Evolutionary conservation across 768 basidiomycete genomes (phyloP), one percentile per base, ranked within the genome.

Genomic region (Lepiota venenata): DNA sequence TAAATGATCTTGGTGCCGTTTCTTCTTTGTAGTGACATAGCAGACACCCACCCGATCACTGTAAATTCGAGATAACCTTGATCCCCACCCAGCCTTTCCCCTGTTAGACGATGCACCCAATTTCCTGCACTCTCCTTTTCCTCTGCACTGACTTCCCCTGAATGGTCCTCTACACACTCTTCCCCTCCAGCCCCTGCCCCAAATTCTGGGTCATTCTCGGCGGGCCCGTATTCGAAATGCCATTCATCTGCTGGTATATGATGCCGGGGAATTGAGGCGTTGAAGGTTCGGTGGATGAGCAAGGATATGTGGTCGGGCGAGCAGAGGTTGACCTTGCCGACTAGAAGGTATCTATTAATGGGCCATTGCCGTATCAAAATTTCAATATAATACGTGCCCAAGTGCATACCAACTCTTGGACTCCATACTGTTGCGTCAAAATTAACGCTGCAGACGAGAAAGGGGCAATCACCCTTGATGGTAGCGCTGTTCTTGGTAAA

Each of bases 231-330:
- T 68, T 95, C 90, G 63, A 96, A 98, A 53, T 83, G 79, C 86
- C 91, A 95, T 56, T 79, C 69, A 29, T 88, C 85, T 22, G 73
- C 75, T 2, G 91, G 91, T 59, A 98, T 93, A 66, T 97, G 93
- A 64, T 91, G 83, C 52, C 89, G 83, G 2, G 95, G 94, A 69
- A 98, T 94, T 16, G 95, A 95, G 15, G 91, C 88, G 68, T 98
- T 98, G 76, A 97, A 98, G 5, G 91, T 97, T 21, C 85, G 83
- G 61, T 94, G 91, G 2, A 94, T 77, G 32, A 98, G 88, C 14
- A 98, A 76, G 1, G 93, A 91, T 50, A 97, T 76, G 62, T 98
- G 95, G 64, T 95, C 93, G 1, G 93, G 93, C 2, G 94, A 96
- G 60, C 82, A 94, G 16, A 97, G 75, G 62, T 83, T 95, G 48